These are phyloP conservation scores for Penicillium cosmopolitanum DNA, from an alignment of 495 filamentous ascomycete genomes.

Conservation along the genomic window DNA sequence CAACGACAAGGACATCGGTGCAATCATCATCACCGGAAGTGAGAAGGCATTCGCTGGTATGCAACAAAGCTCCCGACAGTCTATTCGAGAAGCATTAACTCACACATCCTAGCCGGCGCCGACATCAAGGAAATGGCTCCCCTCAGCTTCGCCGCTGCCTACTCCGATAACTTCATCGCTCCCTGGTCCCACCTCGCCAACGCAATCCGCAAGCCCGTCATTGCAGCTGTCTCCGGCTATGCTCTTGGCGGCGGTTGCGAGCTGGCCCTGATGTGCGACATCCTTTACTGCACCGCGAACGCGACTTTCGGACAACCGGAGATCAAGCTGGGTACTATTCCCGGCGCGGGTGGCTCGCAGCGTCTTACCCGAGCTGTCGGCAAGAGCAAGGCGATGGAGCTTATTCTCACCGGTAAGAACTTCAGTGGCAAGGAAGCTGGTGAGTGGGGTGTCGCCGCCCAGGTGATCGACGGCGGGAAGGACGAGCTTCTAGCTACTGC, in stretches of 20 bases:
- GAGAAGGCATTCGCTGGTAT: constrained; percentile 82
- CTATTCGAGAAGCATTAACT: background rate
- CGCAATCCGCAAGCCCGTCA: constrained; percentile 84
- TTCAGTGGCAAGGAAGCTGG: constrained; percentile 82
- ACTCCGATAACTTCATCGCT: constrained; percentile 88
- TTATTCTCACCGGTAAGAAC: constrained; percentile 84
- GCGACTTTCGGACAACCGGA: constrained; percentile 96
- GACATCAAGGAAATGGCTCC: constrained; percentile 99
- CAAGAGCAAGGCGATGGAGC: constrained; percentile 90
- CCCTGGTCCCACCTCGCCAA: constrained; percentile 85
- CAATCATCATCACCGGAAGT: constrained; percentile 85
- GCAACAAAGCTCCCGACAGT: background rate
- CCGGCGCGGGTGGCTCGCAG: constrained; percentile 90
- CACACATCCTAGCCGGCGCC: constrained; percentile 67
- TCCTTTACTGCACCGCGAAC: constrained; percentile 81
- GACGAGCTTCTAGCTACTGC: constrained; percentile 80
- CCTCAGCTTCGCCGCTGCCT: constrained; percentile 82
- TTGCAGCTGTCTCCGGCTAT: constrained; percentile 92
- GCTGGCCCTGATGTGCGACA: constrained; percentile 96
- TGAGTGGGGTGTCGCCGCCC: constrained; percentile 87
- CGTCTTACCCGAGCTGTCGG: constrained; percentile 85
- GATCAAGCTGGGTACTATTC: constrained; percentile 90
- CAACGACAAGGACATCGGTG: constrained; percentile 65
- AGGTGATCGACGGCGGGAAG: constrained; percentile 72
- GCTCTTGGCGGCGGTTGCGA: constrained; percentile 96